These are phyloP conservation scores for Trichothecium sympodiale DNA, from an alignment of 2,329 filamentous ascomycete genomes.

Conservation along the genomic window DNA sequence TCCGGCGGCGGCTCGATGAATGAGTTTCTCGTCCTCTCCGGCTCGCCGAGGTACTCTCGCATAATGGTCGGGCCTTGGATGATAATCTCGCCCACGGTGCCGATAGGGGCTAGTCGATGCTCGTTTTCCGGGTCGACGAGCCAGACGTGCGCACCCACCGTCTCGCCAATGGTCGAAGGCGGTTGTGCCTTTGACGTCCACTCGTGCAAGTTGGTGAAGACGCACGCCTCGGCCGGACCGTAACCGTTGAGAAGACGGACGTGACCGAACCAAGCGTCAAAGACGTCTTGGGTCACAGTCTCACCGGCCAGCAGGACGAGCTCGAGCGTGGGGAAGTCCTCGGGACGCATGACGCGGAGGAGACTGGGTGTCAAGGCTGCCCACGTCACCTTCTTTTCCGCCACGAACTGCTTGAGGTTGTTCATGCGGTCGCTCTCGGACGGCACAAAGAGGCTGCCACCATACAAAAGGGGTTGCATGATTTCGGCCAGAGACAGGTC, in stretches of 20 bases:
- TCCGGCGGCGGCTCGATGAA: not conserved
- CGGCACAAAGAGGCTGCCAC: conserved; percentile 1
- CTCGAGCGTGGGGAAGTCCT: conserved; percentile 1
- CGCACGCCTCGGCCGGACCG: conserved; percentile 10
- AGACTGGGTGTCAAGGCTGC: conserved; percentile 1
- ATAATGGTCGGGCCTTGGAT: conserved; percentile 26
- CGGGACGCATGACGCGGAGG: conserved; percentile 1
- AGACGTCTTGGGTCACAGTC: conserved; percentile 6
- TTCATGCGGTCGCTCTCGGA: conserved; percentile 2
- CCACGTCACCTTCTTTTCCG: not conserved
- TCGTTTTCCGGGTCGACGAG: conserved; percentile 5
- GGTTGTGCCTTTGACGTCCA: not conserved
- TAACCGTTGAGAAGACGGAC: conserved; percentile 7
- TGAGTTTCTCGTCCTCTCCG: conserved; percentile 14
- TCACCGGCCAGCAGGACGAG: conserved; percentile 7
- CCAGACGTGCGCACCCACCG: conserved; percentile 6
- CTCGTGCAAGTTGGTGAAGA: not conserved
- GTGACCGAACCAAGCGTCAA: conserved; percentile 8
- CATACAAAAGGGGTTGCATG: not conserved
- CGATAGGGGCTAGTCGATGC: conserved; percentile 5
- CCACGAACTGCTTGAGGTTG: not conserved
- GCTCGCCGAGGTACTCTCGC: conserved; percentile 33
- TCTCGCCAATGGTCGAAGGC: conserved; percentile 3
- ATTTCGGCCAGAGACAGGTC: conserved; percentile 2
- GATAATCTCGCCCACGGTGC: conserved; percentile 7